A percentile compares a stretch with the other conserved stretches of the same genome.
Evolutionary conservation across 192 early-diverging fungal species (phyloP).

Genomic region (Backusella tarrabulga): DNA sequence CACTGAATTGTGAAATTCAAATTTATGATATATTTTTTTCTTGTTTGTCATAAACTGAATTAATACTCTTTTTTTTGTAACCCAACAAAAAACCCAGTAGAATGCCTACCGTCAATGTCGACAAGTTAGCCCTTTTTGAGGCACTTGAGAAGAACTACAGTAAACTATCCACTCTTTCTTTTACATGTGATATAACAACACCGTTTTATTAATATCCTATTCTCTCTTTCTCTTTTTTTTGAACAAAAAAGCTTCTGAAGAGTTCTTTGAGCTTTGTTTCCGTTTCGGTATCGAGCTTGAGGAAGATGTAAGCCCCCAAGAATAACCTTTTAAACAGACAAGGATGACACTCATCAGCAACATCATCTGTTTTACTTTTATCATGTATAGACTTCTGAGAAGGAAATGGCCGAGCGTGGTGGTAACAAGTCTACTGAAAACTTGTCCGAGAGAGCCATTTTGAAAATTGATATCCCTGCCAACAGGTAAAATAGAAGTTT

Average conservation of each 20-base stretch:
- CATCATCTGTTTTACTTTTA: neutral
- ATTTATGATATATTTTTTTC: slow-evolving; percentile 1
- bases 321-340: neutral
- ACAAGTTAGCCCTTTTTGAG: slow-evolving; percentile 84
- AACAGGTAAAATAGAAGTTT: slow-evolving; percentile 57
- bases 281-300: slow-evolving; percentile 99
- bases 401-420: slow-evolving; percentile 73
- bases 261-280: slow-evolving; percentile 98
- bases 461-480: slow-evolving; percentile 98
- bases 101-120: slow-evolving; percentile 97
- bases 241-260: slow-evolving; percentile 57
- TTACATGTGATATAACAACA: neutral
- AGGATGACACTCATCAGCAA: neutral
- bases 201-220: slow-evolving; percentile 5
- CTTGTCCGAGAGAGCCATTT: slow-evolving; percentile 74
- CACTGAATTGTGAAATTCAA: neutral
- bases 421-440: slow-evolving; percentile 51
- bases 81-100: slow-evolving; percentile 7
- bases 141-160: slow-evolving; percentile 79
- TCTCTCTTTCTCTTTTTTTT: neutral
- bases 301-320: slow-evolving; percentile 73
- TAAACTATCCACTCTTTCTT: slow-evolving; percentile 36
- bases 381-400: slow-evolving; percentile 67
- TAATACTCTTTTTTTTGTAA: neutral
- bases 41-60: neutral